phyloP scores from a whole-genome alignment of 257 asterid genomes.

The Salvia miltiorrhiza region DNA sequence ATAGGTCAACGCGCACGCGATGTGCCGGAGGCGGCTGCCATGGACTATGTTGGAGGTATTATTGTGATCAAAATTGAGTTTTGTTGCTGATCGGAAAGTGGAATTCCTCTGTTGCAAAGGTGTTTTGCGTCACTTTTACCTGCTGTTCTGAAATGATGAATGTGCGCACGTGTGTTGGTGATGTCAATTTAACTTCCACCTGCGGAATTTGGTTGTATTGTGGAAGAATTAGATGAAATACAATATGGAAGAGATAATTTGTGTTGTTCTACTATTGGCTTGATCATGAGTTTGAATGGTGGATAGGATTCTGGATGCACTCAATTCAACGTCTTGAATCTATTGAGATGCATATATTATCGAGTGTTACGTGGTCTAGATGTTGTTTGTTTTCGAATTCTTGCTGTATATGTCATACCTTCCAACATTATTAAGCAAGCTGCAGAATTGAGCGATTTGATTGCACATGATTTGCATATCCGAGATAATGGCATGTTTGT shows the following conservation, averaged over 20 bases:
- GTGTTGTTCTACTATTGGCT: too few species aligned
- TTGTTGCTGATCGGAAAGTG: background rate
- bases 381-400: background rate
- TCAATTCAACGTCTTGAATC: background rate
- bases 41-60: conserved; percentile 84
- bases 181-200: background rate
- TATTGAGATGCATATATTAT: background rate
- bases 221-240: background rate
- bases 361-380: background rate
- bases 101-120: too few species aligned
- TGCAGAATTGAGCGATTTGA: conserved; percentile 3
- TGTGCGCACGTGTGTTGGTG: background rate
- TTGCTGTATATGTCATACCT: background rate
- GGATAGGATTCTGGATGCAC: background rate
- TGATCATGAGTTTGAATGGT: too few species aligned
- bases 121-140: background rate
- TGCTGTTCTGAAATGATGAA: background rate
- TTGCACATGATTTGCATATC: background rate
- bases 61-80: background rate
- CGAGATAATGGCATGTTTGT: background rate
- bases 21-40: conserved; percentile 76
- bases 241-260: background rate
- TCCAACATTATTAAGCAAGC: background rate
- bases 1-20: conserved; percentile 82
- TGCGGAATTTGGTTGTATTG: background rate